Evolutionary conservation across 352 stramenopile species (phyloP).

Genomic region (Pythium dissotocum): DNA sequence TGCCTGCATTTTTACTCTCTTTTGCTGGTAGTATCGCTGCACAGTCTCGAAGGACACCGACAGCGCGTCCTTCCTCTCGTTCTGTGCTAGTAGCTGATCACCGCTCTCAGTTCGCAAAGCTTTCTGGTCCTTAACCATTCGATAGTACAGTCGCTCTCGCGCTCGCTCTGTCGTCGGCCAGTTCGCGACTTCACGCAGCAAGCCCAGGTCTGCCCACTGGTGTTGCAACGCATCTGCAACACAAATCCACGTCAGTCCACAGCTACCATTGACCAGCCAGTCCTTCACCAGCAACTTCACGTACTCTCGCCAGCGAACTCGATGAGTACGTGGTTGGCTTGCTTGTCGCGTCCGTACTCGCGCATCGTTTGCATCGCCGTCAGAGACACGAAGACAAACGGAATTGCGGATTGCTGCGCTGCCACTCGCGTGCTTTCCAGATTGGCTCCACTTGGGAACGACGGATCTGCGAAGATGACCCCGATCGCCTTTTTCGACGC

Average conservation of each 20-base stretch:
- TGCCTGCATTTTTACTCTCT: not conserved
- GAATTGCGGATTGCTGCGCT: constrained; percentile 34
- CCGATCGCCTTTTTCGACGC: constrained; percentile 33
- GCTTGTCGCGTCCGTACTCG: not conserved
- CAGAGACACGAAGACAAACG: constrained; percentile 52
- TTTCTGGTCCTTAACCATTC: constrained; percentile 72
- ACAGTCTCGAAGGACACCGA: constrained; percentile 18
- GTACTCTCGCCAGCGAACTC: constrained; percentile 70
- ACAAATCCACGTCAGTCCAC: not conserved
- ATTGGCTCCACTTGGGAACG: constrained; percentile 29
- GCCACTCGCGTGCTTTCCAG: constrained; percentile 23
- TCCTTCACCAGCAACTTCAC: constrained; percentile 16
- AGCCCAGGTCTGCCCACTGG: constrained; percentile 61
- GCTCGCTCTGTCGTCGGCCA: constrained; percentile 48
- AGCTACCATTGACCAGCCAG: not conserved
- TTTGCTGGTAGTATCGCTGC: constrained; percentile 22
- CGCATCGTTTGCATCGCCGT: constrained; percentile 12
- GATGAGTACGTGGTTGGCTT: constrained; percentile 42
- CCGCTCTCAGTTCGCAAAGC: constrained; percentile 42
- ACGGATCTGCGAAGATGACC: constrained; percentile 48
- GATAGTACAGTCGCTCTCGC: constrained; percentile 61
- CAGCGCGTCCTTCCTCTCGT: constrained; percentile 57
- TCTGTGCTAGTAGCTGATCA: constrained; percentile 40
- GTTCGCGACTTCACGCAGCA: constrained; percentile 46
- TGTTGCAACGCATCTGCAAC: constrained; percentile 53